Base-by-base conservation (phyloP, 257 asterid species). In the Petunia axillaris region DNA sequence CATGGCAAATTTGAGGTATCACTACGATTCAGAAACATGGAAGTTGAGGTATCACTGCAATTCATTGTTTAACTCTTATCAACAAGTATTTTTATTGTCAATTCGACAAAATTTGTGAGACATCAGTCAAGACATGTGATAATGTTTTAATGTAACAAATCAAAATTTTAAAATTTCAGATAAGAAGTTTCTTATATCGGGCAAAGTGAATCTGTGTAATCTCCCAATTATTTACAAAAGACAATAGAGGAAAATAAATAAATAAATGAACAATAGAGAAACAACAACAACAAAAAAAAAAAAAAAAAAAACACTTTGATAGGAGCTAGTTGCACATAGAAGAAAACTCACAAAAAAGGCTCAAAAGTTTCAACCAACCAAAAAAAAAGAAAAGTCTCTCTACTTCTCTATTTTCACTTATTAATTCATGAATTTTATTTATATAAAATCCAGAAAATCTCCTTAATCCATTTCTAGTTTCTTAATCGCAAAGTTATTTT, bases 351-450 rank as follows among this genome's bases (percentile, higher is more conserved):
- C 63, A 0, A 59, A 1, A 25, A 70, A 70, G 13, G 7, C 38
- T 58, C 37, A 6, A 52, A 25, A 59, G 6, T 71, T 71, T 71
- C 60, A 48, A 71, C 60, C 77, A n/a, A 10, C 44, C 77, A 35
- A 41, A 25, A 25, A 25, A 25, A 25, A 25, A 25, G 0, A 70
- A 48, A 48, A 25, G 60, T 9, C 60, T 48, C 0, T 48, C 44
- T 35, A 43, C 6, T 70, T 68, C 8, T 8, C 2, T 7, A 4
- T 68, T 16, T 68, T 44, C 8, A 68, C 58, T 68, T 68, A 57
- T 68, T 44, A 44, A 70, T 70, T 37, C 40, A 44, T 66, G 1
- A 67, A 15, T 0, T 41, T 67, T 3, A 1, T 43, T 67, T 68
- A n/a, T 48, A 48, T 48, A 48, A 4, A 16, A 68, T 44, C 2